Conservation (phyloP, 108 stramenopile genomes). For the Conticribra guillardii region DNA sequence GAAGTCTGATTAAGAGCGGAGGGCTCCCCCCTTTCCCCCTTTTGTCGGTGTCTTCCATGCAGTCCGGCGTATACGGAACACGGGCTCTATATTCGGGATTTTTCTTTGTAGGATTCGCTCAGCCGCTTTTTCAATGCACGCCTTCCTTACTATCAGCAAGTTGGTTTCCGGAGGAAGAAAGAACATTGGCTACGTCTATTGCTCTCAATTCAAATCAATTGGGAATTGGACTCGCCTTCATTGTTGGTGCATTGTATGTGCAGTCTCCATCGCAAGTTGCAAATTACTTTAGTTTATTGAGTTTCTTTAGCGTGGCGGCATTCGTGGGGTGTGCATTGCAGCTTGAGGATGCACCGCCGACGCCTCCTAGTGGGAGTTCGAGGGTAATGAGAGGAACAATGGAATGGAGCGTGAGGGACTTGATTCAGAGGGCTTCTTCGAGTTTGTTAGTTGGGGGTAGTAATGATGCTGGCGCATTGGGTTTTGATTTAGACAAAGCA, state of each 20-base stretch:
- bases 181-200: slow-evolving; percentile 86
- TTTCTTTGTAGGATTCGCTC: slow-evolving; percentile 82
- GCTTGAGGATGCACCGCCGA: slow-evolving; percentile 89
- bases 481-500: background rate
- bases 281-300: slow-evolving; percentile 75
- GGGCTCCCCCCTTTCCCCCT: slow-evolving; percentile 65
- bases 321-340: slow-evolving; percentile 77
- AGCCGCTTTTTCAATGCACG: slow-evolving; percentile 90
- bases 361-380: slow-evolving; percentile 82
- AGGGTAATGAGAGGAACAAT: slow-evolving; percentile 52
- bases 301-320: slow-evolving; percentile 62
- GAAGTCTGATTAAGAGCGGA: slow-evolving; percentile 81
- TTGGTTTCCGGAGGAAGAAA: slow-evolving; percentile 87
- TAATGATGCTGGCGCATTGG: slow-evolving; percentile 8
- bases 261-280: slow-evolving; percentile 59
- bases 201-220: slow-evolving; percentile 88
- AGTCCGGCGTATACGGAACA: slow-evolving; percentile 56
- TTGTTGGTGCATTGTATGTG: slow-evolving; percentile 81
- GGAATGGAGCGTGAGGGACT: slow-evolving; percentile 40
- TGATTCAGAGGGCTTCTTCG: slow-evolving; percentile 42
- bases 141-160: slow-evolving; percentile 80
- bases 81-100: slow-evolving; percentile 80
- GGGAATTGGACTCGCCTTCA: slow-evolving; percentile 84
- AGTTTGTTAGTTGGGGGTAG: slow-evolving; percentile 28
- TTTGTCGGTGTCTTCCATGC: slow-evolving; percentile 36